These are phyloP conservation scores for Penicillium olsonii DNA, from an alignment of 2,329 filamentous ascomycete genomes.

Conservation along the genomic window DNA sequence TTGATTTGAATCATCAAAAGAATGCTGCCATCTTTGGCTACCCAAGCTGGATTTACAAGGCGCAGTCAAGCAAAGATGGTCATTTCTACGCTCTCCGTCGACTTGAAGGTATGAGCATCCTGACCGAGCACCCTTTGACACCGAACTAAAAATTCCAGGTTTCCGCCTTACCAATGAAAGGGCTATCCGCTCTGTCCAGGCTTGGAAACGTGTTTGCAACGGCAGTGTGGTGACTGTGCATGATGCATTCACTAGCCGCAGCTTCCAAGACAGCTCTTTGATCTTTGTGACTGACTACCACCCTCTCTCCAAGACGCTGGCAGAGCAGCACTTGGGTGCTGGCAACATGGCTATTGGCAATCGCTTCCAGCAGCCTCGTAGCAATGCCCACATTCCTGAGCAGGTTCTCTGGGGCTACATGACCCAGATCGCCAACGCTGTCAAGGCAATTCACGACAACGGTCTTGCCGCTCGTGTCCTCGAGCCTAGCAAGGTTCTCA, in stretches of 20 bases:
- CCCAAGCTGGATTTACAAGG: constrained; percentile 94
- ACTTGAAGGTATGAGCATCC: constrained; percentile 66
- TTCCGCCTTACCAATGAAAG: constrained; percentile 87
- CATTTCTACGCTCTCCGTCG: constrained; percentile 84
- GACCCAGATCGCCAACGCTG: constrained; percentile 82
- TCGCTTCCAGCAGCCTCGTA: constrained; percentile 46
- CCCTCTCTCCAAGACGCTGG: constrained; percentile 84
- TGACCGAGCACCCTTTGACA: neutral
- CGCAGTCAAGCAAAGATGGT: constrained; percentile 83
- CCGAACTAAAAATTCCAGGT: constrained; percentile 48
- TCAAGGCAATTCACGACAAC: constrained; percentile 79
- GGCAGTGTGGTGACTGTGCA: constrained; percentile 82
- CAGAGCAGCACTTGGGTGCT: constrained; percentile 67
- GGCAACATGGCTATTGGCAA: constrained; percentile 49
- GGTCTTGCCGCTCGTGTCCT: constrained; percentile 84
- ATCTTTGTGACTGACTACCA: constrained; percentile 94
- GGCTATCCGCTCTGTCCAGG: constrained; percentile 80
- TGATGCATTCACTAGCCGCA: constrained; percentile 89
- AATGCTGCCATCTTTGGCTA: constrained; percentile 80
- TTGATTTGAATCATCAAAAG: constrained; percentile 80
- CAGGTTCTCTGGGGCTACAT: constrained; percentile 87
- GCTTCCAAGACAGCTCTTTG: constrained; percentile 91
- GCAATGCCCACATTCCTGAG: constrained; percentile 63
- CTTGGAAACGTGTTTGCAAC: constrained; percentile 84
- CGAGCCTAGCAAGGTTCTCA: constrained; percentile 81